Base-by-base conservation (phyloP, 352 stramenopile genomes). In the Plasmopara viticola region DNA sequence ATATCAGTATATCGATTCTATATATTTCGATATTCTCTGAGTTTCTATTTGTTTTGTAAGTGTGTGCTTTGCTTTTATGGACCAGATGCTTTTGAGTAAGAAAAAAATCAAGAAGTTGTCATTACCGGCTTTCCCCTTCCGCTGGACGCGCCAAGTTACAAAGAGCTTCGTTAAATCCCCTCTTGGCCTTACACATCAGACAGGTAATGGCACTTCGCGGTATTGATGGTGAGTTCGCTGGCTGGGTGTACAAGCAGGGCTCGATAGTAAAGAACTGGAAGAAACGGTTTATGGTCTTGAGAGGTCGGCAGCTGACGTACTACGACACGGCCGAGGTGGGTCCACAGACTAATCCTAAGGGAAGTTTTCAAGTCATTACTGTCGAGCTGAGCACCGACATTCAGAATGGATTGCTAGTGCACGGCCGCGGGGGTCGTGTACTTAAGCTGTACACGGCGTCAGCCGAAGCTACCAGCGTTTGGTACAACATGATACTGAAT, bases 381-480 rank as follows among this genome's bases (percentile, higher is more conserved):
- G 78, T 86, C 38, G 83, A 93, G 65, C 64, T 90, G 7, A 87
- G 74, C 47, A 76, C 72, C 0, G 80, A 90, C 51, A 86, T 93
- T 46, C 78, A 90, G 66, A 90, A 93, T 60, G 83, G 83, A 0
- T 63, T 90, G 51, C 53, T 93, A 17, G 78, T 93, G 50, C 79
- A 93, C 54, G 83, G 83, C 29, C 73, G 73, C 39, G 80, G 80
- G 25, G 83, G 83, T 9, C 83, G 83, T 55, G 80, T 93, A 55
- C 76, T 93, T 52, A 93, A 93, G 59, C 69, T 93, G 9, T 93
- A 93, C 61, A 93, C 83, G n/a, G 74, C 86, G 41, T 81, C 65
- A 45, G 72, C 79, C 25, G 75, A 91, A 55, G 71, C 55, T 50
- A 90, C 78, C 12, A 86, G 68, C 48, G 57, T 62, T 3, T 93